These are phyloP conservation scores for Salix caprea DNA, from an alignment of 345 rosid species.

Conservation along the genomic window DNA sequence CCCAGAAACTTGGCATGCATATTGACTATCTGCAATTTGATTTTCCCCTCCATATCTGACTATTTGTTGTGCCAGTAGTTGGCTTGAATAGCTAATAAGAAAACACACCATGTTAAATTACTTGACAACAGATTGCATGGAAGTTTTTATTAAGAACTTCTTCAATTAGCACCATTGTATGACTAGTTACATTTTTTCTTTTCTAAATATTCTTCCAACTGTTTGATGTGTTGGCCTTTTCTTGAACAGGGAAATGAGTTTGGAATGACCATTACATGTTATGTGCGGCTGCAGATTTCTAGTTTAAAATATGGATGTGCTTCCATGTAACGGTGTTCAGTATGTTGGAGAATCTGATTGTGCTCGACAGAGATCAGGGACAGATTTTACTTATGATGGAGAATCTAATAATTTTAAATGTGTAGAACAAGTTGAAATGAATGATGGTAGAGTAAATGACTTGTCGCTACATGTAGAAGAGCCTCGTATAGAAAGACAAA, in stretches of 20 bases:
- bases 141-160: neutral
- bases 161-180: neutral
- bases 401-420: conserved; percentile 33
- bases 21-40: neutral
- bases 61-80: neutral
- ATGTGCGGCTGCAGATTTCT: conserved; percentile 9
- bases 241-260: conserved; percentile 31
- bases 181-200: neutral
- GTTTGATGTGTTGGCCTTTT: conserved; percentile 9
- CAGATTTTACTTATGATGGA: conserved; percentile 22
- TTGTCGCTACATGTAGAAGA: conserved; percentile 34
- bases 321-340: conserved; percentile 52
- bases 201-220: conserved; percentile 6
- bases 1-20: neutral
- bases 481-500: conserved; percentile 26
- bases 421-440: conserved; percentile 34
- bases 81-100: neutral
- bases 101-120: neutral
- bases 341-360: conserved; percentile 41
- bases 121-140: neutral
- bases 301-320: conserved; percentile 49
- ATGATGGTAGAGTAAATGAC: conserved; percentile 34
- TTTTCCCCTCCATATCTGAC: neutral
- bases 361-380: conserved; percentile 34
- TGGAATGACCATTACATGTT: conserved; percentile 2